Conservation (phyloP, 495 filamentous ascomycete species). For the Rhypophila decipiens region DNA sequence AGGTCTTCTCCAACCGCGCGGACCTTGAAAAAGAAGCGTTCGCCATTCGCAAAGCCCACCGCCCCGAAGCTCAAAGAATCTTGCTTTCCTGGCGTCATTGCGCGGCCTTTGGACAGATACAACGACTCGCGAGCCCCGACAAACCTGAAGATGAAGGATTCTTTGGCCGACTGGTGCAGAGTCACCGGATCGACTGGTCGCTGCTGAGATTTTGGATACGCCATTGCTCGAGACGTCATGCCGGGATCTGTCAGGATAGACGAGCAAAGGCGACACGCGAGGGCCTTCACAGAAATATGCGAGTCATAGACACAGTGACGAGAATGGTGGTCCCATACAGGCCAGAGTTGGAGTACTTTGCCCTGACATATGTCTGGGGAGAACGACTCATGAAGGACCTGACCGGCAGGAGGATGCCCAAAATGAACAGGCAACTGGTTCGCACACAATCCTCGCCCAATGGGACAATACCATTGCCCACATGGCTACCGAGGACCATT, state of each 20-base stretch:
- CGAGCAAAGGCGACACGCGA: background rate
- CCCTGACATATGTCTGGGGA: constrained; percentile 31
- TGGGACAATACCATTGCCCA: constrained; percentile 4
- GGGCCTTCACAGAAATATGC: background rate
- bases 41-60: background rate
- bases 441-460: background rate
- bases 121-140: background rate
- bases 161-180: background rate
- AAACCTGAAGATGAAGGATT: background rate
- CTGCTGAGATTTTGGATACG: background rate
- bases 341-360: constrained; percentile 16
- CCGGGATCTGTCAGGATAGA: background rate
- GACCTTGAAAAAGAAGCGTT: constrained; percentile 2
- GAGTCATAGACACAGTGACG: constrained; percentile 20
- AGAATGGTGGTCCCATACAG: constrained; percentile 13
- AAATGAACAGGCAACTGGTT: constrained; percentile 12
- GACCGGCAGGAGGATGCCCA: constrained; percentile 13
- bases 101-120: constrained; percentile 1
- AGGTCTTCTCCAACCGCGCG: constrained; percentile 2
- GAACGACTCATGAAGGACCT: constrained; percentile 6
- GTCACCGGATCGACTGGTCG: background rate
- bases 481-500: constrained; percentile 17
- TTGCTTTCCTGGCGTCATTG: background rate
- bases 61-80: background rate
- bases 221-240: background rate